These are phyloP conservation scores for Aureobasidium namibiae DNA, from an alignment of 2,329 filamentous ascomycete species.

Conservation along the genomic window DNA sequence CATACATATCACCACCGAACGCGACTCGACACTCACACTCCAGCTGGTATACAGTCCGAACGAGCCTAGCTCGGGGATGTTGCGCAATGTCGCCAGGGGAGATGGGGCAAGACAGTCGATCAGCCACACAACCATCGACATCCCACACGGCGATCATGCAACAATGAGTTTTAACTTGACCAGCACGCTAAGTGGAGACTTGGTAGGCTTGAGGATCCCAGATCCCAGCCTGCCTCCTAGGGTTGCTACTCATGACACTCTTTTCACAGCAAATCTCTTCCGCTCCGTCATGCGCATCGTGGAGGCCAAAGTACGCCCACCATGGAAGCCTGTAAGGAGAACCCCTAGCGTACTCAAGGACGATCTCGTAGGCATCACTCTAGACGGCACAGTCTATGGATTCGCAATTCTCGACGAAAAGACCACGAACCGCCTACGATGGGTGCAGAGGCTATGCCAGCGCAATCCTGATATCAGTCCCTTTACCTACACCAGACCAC, in stretches of 20 bases:
- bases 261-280: slow-evolving; percentile 36
- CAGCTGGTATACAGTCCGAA: slow-evolving; percentile 16
- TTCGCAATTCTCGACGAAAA: slow-evolving; percentile 57
- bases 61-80: background rate
- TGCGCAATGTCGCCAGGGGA: background rate
- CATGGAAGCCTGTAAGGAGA: slow-evolving; percentile 26
- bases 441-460: slow-evolving; percentile 58
- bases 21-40: slow-evolving; percentile 46
- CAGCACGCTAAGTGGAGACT: slow-evolving; percentile 18
- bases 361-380: slow-evolving; percentile 42
- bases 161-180: slow-evolving; percentile 15
- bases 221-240: slow-evolving; percentile 5
- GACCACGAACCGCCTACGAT: slow-evolving; percentile 60
- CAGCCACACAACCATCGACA: slow-evolving; percentile 8
- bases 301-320: slow-evolving; percentile 36
- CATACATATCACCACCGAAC: slow-evolving; percentile 47
- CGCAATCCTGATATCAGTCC: slow-evolving; percentile 26
- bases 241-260: slow-evolving; percentile 16
- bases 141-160: slow-evolving; percentile 12
- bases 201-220: slow-evolving; percentile 22
- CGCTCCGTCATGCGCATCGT: slow-evolving; percentile 41
- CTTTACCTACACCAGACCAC: slow-evolving; percentile 3
- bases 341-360: slow-evolving; percentile 34
- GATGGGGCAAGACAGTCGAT: background rate
- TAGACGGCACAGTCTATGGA: slow-evolving; percentile 44